Base-by-base conservation (phyloP, 1,139 yeast species). In the Suhomyces anneliseae region DNA sequence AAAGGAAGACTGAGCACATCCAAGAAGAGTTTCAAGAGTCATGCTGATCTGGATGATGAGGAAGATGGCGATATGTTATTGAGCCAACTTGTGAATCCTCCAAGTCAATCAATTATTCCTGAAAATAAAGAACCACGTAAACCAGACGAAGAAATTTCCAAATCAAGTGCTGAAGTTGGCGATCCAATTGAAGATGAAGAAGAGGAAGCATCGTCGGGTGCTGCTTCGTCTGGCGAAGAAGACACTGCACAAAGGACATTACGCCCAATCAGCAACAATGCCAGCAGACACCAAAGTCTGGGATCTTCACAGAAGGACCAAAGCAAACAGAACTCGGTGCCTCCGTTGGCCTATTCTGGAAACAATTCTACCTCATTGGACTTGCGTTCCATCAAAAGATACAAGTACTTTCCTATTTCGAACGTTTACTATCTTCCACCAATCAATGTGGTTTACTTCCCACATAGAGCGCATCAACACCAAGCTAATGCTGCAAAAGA, bases 351-450 rank as follows among this genome's bases (percentile, higher is more conserved):
- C 12, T 52, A 45, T 44, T 40, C 48, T 7, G 46, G 52, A 8
- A 42, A 49, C 8, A 48, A 47, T 33, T 40, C 49, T 11, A 44
- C 52, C 1, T 26, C 44, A 7, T 27, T 53, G 31, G 58, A 55
- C 27, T 43, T 55, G 35, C 49, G 52, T 26, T 50, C 55, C 27
- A 56, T 53, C 24, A 62, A 60, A 27, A 59, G 64, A 34, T 81
- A 81, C 58, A 79, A 79, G 53, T 81, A 81, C 52, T 79, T 78
- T 60, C 84, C 85, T 1, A 75, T 81, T 46, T 79, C 81, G 47
- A 72, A 69, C 50, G 82, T 78, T 36, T 81, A 81, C 57, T 80
- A 80, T 61, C 65, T 79, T 44, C 83, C 84, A 8, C 85, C 85
- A 1, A 79, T 81, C 29, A 81, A 80, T 57, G 82, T 76, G 44